Base-by-base conservation (phyloP, 148 eudicot genomes). In the Oxyria digyna region DNA sequence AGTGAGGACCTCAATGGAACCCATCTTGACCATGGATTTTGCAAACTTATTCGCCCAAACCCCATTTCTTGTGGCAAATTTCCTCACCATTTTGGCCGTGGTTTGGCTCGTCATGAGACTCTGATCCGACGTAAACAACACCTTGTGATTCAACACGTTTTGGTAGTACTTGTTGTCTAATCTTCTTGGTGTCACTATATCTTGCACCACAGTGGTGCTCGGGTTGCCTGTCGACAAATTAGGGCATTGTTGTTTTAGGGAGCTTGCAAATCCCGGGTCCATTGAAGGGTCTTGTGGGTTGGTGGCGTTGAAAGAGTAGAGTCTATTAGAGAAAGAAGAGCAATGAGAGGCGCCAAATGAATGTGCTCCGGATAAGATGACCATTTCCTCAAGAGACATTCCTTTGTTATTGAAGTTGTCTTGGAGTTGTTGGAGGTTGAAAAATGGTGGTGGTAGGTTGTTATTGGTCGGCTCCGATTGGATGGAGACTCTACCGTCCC, bases 21-120 rank as follows among this genome's bases (percentile, higher is more conserved):
- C 88, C 88, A 84, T 79, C 29, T 33, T 70, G 64, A 84, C 81
- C 85, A 84, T 81, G 0, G 87, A 81, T 32, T 31, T 71, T 2
- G 76, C 80, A 45, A 81, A 84, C 65, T 71, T 68, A 0, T 31
- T 14, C 27, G 74, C 85, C 87, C 87, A 84, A 50, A n/a, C 41
- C 0, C 45, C 13, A 4, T 55, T 73, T 43, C 63, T 24, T 3
- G 20, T 50, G 0, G 73, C 77, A 33, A 72, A 73, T 12, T 18
- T 41, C 62, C 27, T 62, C 31, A 82, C 88, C 67, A 79, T 41
- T 35, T 66, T 37, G 0, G 69, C 73, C 0, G 85, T 77, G 11
- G 17, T 10, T 13, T 33, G 64, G 32, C 80, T 81, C 48, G 68
- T 75, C 75, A 46, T 62, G 26, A 81, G 81, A 3, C 43, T 41